Base-by-base conservation (phyloP, 306 rosid genomes). In the Castanospermum australe region DNA sequence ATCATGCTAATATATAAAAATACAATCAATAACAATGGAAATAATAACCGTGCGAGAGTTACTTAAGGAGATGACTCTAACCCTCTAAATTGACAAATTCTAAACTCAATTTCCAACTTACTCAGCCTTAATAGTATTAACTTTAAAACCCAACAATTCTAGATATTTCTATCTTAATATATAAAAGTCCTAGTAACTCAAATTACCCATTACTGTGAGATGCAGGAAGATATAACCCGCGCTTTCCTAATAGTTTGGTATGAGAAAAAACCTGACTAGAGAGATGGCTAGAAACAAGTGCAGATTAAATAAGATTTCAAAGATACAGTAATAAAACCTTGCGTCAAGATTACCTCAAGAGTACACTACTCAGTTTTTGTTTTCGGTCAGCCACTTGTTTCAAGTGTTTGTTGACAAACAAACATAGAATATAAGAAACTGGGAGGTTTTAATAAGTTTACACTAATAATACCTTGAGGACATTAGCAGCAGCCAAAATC, bases 401-500 rank as follows among this genome's bases (percentile, higher is more conserved):
- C 61, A 48, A n/a, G 6, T 63, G 47, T 8, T 32, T 28, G 17
- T 28, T 47, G 59, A 28, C 1, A 47, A 28, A 14, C 59, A 68
- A 14, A 15, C 15, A 28, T 44, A n/a, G 9, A 67, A 28, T 33
- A 69, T 28, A 48, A 48, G n/a, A 69, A 69, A 69, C 30, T 8
- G 42, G 28, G 44, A 47, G 41, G 1, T 22, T 54, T 2, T 25
- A 44, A 8, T 7, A 28, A 47, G 75, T 70, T 21, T 18, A 39
- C 17, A 44, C 30, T 33, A 39, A 38, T 12, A 7, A 47, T 88
- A 90, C 94, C 94, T 88, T 69, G 33, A 92, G 88, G 79, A 92
- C 90, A 73, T 81, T 85, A 32, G 97, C 91, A 55, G 92, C 89
- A 69, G 90, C 84, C 74, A 92, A 82, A 81, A 90, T 87, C 82